Conservation (phyloP, 2,329 filamentous ascomycete species). For the Clarireedia homoeocarpa region DNA sequence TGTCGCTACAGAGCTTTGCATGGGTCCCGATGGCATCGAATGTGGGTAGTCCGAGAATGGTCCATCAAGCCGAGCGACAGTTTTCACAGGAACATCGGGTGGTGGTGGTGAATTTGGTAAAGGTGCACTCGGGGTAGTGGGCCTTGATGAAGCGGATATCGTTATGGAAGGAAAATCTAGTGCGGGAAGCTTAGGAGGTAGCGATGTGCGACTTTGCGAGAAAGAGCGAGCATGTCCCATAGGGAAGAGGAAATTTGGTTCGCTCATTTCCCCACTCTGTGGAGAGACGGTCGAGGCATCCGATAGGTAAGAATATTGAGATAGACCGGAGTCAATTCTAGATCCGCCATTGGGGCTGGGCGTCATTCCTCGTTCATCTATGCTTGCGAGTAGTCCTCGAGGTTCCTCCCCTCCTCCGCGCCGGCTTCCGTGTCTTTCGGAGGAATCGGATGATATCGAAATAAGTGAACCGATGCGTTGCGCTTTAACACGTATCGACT, state of each 20-base stretch:
- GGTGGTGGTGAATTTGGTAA: not conserved
- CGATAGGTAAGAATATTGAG: not conserved
- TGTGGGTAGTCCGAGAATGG: conserved; percentile 3
- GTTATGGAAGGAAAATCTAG: not conserved
- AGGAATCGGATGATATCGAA: not conserved
- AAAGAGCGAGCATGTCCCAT: too few species aligned
- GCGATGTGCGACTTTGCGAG: not conserved
- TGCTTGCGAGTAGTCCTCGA: not conserved
- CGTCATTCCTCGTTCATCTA: not conserved
- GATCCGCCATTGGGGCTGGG: not conserved
- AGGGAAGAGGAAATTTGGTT: too few species aligned
- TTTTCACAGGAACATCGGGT: not conserved
- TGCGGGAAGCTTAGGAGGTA: not conserved
- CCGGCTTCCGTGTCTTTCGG: not conserved
- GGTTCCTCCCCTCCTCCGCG: not conserved
- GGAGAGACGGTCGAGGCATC: too few species aligned
- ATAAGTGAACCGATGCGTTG: conserved; percentile 2
- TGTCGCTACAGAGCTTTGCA: not conserved
- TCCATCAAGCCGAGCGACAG: not conserved
- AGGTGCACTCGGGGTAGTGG: not conserved
- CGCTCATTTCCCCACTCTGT: too few species aligned
- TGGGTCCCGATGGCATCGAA: not conserved
- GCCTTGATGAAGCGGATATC: not conserved
- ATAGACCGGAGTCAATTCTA: not conserved
- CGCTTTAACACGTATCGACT: not conserved